Percentiles rank a stretch among this genome's conserved stretches.
phyloP scores from a whole-genome alignment of 768 basidiomycete species.

The Lentinula sp. region DNA sequence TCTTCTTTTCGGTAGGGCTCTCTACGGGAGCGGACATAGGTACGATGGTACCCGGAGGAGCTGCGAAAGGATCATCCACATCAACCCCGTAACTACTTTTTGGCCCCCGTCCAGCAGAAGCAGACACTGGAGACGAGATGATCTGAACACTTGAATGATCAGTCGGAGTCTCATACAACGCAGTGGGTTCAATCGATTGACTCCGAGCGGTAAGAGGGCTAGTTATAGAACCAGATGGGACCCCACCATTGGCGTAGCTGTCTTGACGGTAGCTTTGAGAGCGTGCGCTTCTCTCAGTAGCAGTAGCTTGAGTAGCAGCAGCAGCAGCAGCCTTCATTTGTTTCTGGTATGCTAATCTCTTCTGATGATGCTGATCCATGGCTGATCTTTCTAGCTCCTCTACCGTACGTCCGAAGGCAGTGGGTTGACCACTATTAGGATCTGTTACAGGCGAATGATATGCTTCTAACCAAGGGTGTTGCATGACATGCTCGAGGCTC shows the following conservation, averaged over 20 bases:
- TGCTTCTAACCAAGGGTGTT: conserved; percentile 77
- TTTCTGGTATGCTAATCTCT: conserved; percentile 73
- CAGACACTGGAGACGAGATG: conserved; percentile 15
- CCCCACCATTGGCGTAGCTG: conserved; percentile 24
- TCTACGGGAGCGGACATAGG: conserved; percentile 19
- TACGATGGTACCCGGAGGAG: conserved; percentile 22
- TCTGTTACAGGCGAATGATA: conserved; percentile 38
- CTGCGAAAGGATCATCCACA: conserved; percentile 73
- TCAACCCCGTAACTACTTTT: conserved; percentile 30
- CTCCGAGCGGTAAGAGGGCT: conserved; percentile 45
- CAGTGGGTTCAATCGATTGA: conserved; percentile 55
- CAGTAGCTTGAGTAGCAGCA: conserved; percentile 12
- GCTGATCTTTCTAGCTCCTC: conserved; percentile 76
- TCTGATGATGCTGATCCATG: conserved; percentile 80
- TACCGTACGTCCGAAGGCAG: conserved; percentile 61
- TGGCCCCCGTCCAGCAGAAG: conserved; percentile 22
- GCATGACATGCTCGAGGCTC: conserved; percentile 74
- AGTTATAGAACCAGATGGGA: conserved; percentile 25
- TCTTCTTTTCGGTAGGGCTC: conserved; percentile 42
- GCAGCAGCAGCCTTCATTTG: conserved; percentile 62
- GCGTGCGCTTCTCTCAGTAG: conserved; percentile 29
- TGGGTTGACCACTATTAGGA: conserved; percentile 21
- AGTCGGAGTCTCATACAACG: conserved; percentile 23
- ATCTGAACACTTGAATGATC: conserved; percentile 24
- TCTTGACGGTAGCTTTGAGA: conserved; percentile 55